These are phyloP conservation scores for Chlamydomonas eustigma DNA, from an alignment of 139 green algal genomes.

Conservation along the genomic window DNA sequence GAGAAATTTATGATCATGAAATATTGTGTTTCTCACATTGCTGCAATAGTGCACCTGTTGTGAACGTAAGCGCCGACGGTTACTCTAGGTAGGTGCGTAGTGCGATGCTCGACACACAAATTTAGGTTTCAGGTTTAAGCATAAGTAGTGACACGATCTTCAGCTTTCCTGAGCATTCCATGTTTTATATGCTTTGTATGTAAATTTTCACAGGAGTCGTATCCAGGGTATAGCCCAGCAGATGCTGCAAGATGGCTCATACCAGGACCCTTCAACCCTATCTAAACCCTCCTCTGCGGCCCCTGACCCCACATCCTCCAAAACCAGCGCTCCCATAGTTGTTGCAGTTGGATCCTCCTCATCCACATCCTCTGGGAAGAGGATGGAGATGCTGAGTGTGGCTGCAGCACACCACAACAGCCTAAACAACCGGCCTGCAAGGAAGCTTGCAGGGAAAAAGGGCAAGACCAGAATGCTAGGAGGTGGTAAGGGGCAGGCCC, in stretches of 20 bases:
- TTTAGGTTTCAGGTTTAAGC: no score
- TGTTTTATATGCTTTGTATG: no score
- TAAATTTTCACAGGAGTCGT: slow-evolving; percentile 1
- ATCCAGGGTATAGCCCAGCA: slow-evolving; percentile 16
- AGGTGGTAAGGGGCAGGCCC: slow-evolving; percentile 11
- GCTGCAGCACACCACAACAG: slow-evolving; percentile 13
- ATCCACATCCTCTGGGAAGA: background rate
- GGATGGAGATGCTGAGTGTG: background rate
- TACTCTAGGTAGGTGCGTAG: no score
- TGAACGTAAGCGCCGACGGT: no score
- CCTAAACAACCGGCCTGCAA: slow-evolving; percentile 10
- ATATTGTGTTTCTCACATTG: no score
- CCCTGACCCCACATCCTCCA: background rate
- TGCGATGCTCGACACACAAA: no score
- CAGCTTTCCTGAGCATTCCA: no score
- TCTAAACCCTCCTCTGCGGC: background rate
- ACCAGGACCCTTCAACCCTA: background rate
- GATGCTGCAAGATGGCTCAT: slow-evolving; percentile 6
- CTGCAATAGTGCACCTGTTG: no score
- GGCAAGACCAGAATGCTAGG: background rate
- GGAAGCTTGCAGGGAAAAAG: slow-evolving; percentile 23
- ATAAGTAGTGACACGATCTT: no score
- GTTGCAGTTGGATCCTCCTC: slow-evolving; percentile 9
- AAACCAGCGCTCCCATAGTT: background rate
- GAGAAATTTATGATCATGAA: no score